Evolutionary conservation across 306 rosid genomes (phyloP).

Genomic region (Prunus salicina): DNA sequence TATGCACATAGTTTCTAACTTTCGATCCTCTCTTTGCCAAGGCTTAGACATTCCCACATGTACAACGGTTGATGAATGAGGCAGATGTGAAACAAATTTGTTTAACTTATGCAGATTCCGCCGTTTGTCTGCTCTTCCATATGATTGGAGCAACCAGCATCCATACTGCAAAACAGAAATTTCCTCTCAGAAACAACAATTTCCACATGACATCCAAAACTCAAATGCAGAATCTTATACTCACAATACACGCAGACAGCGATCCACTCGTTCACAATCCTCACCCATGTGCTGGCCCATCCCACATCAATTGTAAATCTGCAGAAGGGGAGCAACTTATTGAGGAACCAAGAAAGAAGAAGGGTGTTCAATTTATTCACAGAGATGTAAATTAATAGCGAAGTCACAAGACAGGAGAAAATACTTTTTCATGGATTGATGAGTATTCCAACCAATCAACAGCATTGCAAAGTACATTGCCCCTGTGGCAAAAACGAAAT

Average conservation of each 20-base stretch:
- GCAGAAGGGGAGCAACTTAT: conserved; percentile 10
- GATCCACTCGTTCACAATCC: conserved; percentile 92
- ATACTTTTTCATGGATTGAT: conserved; percentile 74
- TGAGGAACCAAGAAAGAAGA: background rate
- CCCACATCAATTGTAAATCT: conserved; percentile 99
- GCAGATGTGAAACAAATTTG: background rate
- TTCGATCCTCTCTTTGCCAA: conserved; percentile 10
- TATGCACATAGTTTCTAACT: conserved; percentile 9
- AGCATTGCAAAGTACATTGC: conserved; percentile 99
- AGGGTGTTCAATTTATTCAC: background rate
- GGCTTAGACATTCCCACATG: conserved; percentile 20
- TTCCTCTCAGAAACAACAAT: conserved; percentile 1
- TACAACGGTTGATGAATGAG: conserved; percentile 8
- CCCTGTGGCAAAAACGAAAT: conserved; percentile 92
- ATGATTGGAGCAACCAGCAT: conserved; percentile 77
- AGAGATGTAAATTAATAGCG: background rate
- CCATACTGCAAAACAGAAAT: conserved; percentile 65
- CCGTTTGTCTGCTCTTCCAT: conserved; percentile 54
- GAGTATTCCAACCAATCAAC: conserved; percentile 84
- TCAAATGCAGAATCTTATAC: conserved; percentile 17
- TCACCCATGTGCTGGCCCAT: conserved; percentile 97
- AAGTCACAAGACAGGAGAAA: background rate
- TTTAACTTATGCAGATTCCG: conserved; percentile 35
- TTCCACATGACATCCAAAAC: background rate
- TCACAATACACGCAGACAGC: conserved; percentile 91